phyloP scores from a whole-genome alignment of 1,284 basidiomycete genomes.

The Ceratobasidium sp. region DNA sequence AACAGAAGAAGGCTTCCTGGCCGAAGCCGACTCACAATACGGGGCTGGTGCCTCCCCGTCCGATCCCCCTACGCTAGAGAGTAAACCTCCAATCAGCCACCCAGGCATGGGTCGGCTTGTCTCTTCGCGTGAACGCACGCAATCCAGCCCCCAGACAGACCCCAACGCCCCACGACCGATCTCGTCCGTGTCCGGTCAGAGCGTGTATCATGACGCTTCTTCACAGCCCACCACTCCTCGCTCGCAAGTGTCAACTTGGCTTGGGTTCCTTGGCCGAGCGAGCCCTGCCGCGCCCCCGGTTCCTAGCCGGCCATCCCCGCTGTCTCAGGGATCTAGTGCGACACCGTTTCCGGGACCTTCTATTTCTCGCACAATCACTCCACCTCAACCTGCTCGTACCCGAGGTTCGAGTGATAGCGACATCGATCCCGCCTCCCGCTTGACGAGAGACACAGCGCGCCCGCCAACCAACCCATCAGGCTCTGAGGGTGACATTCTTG shows the following conservation, averaged over 20 bases:
- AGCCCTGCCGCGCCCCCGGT: slow-evolving; percentile 41
- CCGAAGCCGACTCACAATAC: slow-evolving; percentile 22
- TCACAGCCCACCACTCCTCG: slow-evolving; percentile 39
- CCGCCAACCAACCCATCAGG: not conserved
- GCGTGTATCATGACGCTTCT: slow-evolving; percentile 39
- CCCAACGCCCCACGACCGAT: slow-evolving; percentile 9
- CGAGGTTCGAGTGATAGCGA: slow-evolving; percentile 41
- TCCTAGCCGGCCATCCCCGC: slow-evolving; percentile 25
- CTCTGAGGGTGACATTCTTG: slow-evolving; percentile 38
- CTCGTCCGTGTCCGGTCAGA: slow-evolving; percentile 34
- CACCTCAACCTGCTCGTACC: slow-evolving; percentile 31
- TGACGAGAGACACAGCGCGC: slow-evolving; percentile 7
- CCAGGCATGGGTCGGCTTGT: slow-evolving; percentile 37
- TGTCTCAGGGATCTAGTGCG: slow-evolving; percentile 23
- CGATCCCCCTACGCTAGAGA: slow-evolving; percentile 41
- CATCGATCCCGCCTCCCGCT: slow-evolving; percentile 33
- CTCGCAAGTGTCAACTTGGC: slow-evolving; percentile 32
- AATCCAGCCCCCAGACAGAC: not conserved
- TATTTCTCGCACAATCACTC: slow-evolving; percentile 27
- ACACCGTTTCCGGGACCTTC: slow-evolving; percentile 23
- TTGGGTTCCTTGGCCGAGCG: slow-evolving; percentile 40
- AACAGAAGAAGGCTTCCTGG: slow-evolving; percentile 42
- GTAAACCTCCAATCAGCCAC: slow-evolving; percentile 33
- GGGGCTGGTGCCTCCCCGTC: slow-evolving; percentile 13
- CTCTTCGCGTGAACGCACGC: slow-evolving; percentile 15